These are phyloP conservation scores for Striga asiatica DNA, from an alignment of 257 asterid species.

Conservation along the genomic window DNA sequence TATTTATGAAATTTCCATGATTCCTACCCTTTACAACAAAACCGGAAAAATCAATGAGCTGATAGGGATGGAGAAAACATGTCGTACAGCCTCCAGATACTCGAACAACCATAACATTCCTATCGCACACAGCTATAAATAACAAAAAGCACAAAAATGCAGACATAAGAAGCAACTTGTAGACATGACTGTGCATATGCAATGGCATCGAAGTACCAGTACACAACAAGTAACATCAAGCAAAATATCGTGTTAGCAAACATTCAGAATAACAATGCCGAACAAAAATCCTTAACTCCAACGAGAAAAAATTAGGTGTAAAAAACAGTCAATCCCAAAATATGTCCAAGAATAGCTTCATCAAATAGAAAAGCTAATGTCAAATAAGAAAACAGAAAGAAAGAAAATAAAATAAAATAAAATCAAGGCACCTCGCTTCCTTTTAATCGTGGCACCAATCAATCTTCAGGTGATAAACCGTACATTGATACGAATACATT, in stretches of 20 bases:
- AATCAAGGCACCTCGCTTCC: constrained; percentile 12
- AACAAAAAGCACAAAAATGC: not conserved
- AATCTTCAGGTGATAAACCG: constrained; percentile 19
- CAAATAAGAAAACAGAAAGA: not conserved
- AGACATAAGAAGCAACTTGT: not conserved
- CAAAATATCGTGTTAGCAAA: not conserved
- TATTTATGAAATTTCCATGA: not conserved
- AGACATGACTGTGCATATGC: not conserved
- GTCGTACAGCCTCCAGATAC: not conserved
- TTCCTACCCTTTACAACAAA: not conserved
- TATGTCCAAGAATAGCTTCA: not conserved
- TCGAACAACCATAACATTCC: not conserved
- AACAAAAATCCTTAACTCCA: not conserved
- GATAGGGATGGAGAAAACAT: too few species aligned
- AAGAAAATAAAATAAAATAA: too few species aligned
- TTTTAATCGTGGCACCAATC: constrained; percentile 24
- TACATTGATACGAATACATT: constrained; percentile 15
- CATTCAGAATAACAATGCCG: not conserved
- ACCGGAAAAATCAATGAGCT: not conserved
- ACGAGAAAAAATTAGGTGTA: not conserved
- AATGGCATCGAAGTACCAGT: not conserved
- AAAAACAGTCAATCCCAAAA: too few species aligned
- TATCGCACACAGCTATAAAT: not conserved
- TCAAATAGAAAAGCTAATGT: not conserved
- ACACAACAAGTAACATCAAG: not conserved